A percentile compares a stretch with the other conserved stretches of the same genome.
These are phyloP conservation scores for Cercis canadensis DNA, from an alignment of 306 rosid genomes.

Conservation along the genomic window DNA sequence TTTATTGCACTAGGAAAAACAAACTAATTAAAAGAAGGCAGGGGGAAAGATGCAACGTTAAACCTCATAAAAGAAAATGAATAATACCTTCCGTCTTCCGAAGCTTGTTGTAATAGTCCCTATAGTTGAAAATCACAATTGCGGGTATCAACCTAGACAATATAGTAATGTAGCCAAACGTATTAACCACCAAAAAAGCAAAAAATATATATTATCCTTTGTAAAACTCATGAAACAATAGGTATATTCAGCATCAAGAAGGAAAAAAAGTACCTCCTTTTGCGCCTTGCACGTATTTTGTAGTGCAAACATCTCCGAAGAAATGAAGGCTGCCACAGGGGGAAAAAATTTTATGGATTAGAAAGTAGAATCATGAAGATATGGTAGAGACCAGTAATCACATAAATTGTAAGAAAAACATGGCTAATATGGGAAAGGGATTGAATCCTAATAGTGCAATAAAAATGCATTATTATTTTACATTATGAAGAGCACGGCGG, in stretches of 20 bases:
- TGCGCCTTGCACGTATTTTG: slow-evolving; percentile 75
- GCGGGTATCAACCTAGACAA: slow-evolving; percentile 69
- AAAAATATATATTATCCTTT: too few species aligned
- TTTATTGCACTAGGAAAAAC: not conserved
- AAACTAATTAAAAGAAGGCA: slow-evolving; percentile 4
- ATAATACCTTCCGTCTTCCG: slow-evolving; percentile 90
- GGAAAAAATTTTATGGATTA: slow-evolving; percentile 33
- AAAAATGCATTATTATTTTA: slow-evolving; percentile 37
- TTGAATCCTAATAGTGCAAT: slow-evolving; percentile 9
- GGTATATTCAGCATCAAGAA: not conserved
- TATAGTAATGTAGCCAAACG: slow-evolving; percentile 22
- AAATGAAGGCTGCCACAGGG: slow-evolving; percentile 75
- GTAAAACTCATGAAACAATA: too few species aligned
- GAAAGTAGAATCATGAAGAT: slow-evolving; percentile 21
- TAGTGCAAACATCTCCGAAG: slow-evolving; percentile 82
- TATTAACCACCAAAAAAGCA: slow-evolving; percentile 15
- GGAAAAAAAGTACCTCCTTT: slow-evolving; percentile 56
- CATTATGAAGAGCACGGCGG: slow-evolving; percentile 79
- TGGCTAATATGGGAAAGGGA: slow-evolving; percentile 16
- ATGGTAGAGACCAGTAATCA: slow-evolving; percentile 8
- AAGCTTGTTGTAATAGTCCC: slow-evolving; percentile 70
- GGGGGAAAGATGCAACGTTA: slow-evolving; percentile 21
- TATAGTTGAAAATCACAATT: slow-evolving; percentile 91
- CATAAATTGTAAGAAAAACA: slow-evolving; percentile 15
- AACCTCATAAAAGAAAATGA: slow-evolving; percentile 22